Conservation (phyloP, 306 rosid species). For the Lathyrus tuberosus region DNA sequence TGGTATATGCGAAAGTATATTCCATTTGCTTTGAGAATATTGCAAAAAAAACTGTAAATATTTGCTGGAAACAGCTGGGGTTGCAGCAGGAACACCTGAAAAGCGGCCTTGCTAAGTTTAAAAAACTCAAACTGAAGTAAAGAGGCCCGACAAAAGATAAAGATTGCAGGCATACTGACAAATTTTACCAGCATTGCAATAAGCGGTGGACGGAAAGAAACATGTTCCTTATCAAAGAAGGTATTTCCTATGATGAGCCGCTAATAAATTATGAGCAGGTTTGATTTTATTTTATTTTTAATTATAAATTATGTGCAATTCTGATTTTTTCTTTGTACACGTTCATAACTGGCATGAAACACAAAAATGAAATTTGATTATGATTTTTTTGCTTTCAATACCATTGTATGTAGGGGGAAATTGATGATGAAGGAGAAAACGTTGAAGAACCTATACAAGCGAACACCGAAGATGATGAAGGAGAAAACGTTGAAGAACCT, state of each 20-base stretch:
- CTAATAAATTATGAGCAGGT: not conserved
- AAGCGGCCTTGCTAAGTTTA: not conserved
- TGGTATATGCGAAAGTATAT: too few relatives aligned
- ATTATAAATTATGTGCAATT: not conserved
- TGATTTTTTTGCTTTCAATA: not conserved
- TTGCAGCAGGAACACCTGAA: not conserved
- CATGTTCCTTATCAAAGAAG: not conserved
- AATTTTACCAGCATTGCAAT: not conserved
- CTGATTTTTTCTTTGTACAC: not conserved
- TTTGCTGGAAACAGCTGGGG: too few relatives aligned
- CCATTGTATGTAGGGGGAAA: not conserved
- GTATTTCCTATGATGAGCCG: not conserved
- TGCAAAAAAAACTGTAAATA: too few relatives aligned
- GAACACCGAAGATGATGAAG: not conserved
- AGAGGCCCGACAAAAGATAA: not conserved
- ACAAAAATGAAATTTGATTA: not conserved
- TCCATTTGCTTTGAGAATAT: too few relatives aligned
- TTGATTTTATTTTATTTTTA: too few relatives aligned
- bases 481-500: not conserved
- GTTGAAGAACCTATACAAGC: too few relatives aligned
- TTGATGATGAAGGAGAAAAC: not conserved
- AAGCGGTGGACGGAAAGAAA: not conserved
- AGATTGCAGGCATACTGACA: not conserved
- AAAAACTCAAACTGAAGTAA: not conserved
- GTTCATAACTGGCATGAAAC: not conserved